Percentiles rank a stretch among this genome's conserved stretches.
phyloP scores from a whole-genome alignment of 805 yeast genomes.

The Wickerhamomyces canadensis region DNA sequence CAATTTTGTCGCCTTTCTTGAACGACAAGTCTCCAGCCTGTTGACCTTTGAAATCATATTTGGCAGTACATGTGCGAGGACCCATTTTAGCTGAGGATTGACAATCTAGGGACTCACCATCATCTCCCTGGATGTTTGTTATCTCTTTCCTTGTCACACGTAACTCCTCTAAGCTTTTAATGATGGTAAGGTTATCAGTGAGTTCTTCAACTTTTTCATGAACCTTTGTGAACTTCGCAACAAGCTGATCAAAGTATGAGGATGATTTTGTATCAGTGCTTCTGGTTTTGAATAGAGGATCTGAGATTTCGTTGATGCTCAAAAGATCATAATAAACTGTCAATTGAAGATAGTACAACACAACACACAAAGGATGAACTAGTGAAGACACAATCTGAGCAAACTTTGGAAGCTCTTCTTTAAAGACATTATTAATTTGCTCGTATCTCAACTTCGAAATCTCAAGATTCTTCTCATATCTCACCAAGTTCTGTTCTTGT shows the following conservation, averaged over 20 bases:
- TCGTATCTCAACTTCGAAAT: conserved; percentile 32
- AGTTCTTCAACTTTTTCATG: neutral
- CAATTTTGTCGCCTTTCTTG: conserved; percentile 37
- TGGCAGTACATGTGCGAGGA: conserved; percentile 31
- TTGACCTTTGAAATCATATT: conserved; percentile 33
- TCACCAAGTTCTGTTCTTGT: conserved; percentile 31
- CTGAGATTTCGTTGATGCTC: conserved; percentile 8
- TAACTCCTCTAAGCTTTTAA: conserved; percentile 6
- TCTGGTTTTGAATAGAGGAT: conserved; percentile 9
- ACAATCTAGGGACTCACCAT: no score
- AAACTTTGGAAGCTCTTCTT: conserved; percentile 42
- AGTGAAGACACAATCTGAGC: conserved; percentile 28
- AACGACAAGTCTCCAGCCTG: conserved; percentile 39
- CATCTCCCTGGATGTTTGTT: no score
- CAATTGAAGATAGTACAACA: conserved; percentile 36
- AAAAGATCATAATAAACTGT: conserved; percentile 30
- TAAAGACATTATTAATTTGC: conserved; percentile 32
- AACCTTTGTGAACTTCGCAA: conserved; percentile 4
- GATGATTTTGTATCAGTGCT: conserved; percentile 5
- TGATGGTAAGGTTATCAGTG: conserved; percentile 4
- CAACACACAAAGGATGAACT: conserved; percentile 21
- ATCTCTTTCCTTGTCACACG: no score
- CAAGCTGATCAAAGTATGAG: conserved; percentile 1
- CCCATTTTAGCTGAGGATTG: conserved; percentile 10
- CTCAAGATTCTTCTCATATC: conserved; percentile 26